A percentile compares a stretch with the other conserved stretches of the same genome.
Evolutionary conservation across 257 asterid species (phyloP).

Genomic region (Solanum tarijense): DNA sequence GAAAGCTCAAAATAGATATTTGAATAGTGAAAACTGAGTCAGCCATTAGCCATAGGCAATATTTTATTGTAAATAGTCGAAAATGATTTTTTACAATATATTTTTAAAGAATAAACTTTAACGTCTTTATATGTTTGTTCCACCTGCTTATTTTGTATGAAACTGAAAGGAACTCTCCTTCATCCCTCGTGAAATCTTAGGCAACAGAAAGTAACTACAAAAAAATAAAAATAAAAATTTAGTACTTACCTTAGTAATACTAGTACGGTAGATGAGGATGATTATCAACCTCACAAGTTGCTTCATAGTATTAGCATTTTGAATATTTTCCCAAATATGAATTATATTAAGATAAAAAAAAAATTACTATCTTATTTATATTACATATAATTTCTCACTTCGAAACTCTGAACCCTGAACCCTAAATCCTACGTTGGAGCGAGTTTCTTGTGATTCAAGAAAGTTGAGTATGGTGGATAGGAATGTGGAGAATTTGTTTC

Average conservation of each 20-base stretch:
- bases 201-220: not conserved
- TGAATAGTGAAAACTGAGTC: not conserved
- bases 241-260: not conserved
- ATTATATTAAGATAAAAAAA: not conserved
- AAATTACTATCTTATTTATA: not conserved
- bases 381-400: not conserved
- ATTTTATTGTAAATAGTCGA: not conserved
- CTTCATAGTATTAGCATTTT: not conserved
- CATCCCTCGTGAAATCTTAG: not conserved
- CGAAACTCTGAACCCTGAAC: too few relatives aligned
- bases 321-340: not conserved
- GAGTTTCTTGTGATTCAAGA: not conserved
- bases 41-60: not conserved
- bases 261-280: not conserved
- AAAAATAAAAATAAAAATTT: not conserved
- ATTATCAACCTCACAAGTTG: not conserved
- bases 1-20: not conserved
- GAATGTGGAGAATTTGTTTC: not conserved
- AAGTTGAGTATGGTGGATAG: not conserved
- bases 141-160: not conserved
- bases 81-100: not conserved
- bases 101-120: not conserved
- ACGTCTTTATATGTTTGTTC: not conserved
- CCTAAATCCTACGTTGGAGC: rapidly evolving
- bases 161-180: not conserved